Evolutionary conservation across 2,329 filamentous ascomycete species (phyloP).

Genomic region (Hymenoscyphus repandus): DNA sequence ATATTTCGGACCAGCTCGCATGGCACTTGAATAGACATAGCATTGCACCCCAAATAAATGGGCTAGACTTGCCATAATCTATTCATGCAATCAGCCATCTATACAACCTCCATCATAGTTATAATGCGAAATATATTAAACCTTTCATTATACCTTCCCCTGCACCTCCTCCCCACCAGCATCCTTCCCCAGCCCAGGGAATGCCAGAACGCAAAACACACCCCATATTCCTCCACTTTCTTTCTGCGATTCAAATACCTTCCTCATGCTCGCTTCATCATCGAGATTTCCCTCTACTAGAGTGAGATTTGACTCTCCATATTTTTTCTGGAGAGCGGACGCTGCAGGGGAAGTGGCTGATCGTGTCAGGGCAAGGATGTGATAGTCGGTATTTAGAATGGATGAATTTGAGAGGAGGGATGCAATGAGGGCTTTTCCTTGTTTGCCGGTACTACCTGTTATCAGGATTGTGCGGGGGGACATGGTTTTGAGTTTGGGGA

Average conservation of each 20-base stretch:
- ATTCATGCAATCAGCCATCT: neutral
- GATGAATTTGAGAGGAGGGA: constrained; percentile 25
- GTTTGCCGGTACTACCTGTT: constrained; percentile 38
- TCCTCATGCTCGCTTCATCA: constrained; percentile 36
- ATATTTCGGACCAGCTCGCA: constrained; percentile 48
- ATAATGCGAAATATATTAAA: neutral
- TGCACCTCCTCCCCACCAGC: constrained; percentile 43
- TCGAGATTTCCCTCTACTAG: constrained; percentile 51
- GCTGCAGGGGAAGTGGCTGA: constrained; percentile 39
- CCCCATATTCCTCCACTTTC: constrained; percentile 42
- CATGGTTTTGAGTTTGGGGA: no score
- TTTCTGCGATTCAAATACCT: constrained; percentile 31
- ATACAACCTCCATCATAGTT: neutral
- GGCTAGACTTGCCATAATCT: constrained; percentile 16
- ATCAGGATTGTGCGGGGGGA: constrained; percentile 31
- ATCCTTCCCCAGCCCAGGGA: constrained; percentile 16
- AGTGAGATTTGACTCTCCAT: constrained; percentile 27
- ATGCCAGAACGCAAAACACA: constrained; percentile 38
- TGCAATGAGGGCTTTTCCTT: constrained; percentile 34
- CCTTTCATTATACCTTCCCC: constrained; percentile 37
- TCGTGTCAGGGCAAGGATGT: constrained; percentile 50
- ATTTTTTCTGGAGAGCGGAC: constrained; percentile 35
- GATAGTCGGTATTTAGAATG: constrained; percentile 11
- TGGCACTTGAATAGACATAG: constrained; percentile 59
- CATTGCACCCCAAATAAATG: constrained; percentile 39